These are phyloP conservation scores for Claviceps spartinae DNA, from an alignment of 2,329 filamentous ascomycete genomes.

Conservation along the genomic window DNA sequence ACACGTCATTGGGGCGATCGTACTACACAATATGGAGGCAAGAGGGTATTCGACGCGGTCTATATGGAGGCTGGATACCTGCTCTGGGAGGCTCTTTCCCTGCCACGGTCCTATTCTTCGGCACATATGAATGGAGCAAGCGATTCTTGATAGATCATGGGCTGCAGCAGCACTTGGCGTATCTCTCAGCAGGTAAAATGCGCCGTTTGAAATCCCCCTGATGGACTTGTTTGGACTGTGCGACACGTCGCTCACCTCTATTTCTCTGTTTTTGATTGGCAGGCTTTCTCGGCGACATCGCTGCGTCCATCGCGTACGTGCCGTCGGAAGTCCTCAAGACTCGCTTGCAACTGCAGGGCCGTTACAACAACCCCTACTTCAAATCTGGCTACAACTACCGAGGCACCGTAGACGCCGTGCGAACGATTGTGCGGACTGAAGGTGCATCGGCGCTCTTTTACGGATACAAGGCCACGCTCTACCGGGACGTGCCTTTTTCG, in stretches of 20 bases:
- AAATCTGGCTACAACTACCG: constrained; percentile 92
- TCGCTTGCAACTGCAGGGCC: constrained; percentile 86
- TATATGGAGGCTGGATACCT: constrained; percentile 89
- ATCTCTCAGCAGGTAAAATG: constrained; percentile 62
- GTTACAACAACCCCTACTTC: constrained; percentile 90
- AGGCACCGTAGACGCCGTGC: constrained; percentile 67
- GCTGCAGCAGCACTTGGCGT: constrained; percentile 69
- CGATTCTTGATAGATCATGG: constrained; percentile 74
- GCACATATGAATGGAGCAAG: constrained; percentile 92
- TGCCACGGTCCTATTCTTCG: constrained; percentile 90
- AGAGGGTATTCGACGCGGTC: constrained; percentile 70
- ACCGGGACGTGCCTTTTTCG: constrained; percentile 88
- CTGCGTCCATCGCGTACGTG: constrained; percentile 85
- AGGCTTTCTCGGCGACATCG: constrained; percentile 90
- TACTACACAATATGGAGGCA: constrained; percentile 90
- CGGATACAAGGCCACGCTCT: constrained; percentile 93
- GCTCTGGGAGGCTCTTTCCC: constrained; percentile 87
- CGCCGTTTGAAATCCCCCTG: not conserved
- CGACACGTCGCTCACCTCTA: not conserved
- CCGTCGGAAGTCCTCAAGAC: constrained; percentile 97
- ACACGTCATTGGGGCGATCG: constrained; percentile 76
- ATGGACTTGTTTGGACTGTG: not conserved
- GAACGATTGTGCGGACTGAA: constrained; percentile 72
- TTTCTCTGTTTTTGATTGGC: not conserved
- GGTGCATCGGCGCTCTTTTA: constrained; percentile 80